These are phyloP conservation scores for Entamoeba moshkovskii DNA, from an alignment of 208 protist genomes.

Conservation along the genomic window DNA sequence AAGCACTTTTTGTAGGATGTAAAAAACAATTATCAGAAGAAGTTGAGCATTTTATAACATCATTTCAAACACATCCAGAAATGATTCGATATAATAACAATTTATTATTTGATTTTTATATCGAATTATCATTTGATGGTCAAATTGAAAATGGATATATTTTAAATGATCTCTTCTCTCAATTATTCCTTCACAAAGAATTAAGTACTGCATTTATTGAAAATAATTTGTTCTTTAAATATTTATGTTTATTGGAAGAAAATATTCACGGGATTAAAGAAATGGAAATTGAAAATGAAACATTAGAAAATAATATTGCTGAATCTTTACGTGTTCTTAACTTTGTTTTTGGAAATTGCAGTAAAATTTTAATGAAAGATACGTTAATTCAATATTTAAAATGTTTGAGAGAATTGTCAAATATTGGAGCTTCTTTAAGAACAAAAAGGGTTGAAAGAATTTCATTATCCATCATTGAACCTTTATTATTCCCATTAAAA, in stretches of 20 bases:
- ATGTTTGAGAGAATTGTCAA: neutral
- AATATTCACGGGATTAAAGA: neutral
- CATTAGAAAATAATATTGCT: neutral
- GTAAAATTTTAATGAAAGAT: neutral
- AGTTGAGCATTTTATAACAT: neutral
- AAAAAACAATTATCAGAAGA: neutral
- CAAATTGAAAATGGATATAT: neutral
- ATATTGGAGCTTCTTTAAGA: neutral
- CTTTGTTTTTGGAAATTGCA: neutral
- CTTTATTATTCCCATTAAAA: neutral
- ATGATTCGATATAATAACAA: neutral
- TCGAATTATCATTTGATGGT: neutral
- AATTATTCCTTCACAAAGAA: neutral
- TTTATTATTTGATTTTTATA: neutral
- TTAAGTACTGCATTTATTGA: neutral
- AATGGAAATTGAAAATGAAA: neutral
- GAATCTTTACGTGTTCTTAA: neutral
- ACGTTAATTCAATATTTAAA: neutral
- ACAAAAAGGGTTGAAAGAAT: neutral
- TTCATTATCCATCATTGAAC: neutral
- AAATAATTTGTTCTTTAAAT: neutral
- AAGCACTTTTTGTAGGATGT: neutral
- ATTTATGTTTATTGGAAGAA: neutral
- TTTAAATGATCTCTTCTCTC: neutral
- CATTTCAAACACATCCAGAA: neutral